Base-by-base conservation (phyloP, 2,329 filamentous ascomycete genomes). In the Gnomoniopsis smithogilvyi region DNA sequence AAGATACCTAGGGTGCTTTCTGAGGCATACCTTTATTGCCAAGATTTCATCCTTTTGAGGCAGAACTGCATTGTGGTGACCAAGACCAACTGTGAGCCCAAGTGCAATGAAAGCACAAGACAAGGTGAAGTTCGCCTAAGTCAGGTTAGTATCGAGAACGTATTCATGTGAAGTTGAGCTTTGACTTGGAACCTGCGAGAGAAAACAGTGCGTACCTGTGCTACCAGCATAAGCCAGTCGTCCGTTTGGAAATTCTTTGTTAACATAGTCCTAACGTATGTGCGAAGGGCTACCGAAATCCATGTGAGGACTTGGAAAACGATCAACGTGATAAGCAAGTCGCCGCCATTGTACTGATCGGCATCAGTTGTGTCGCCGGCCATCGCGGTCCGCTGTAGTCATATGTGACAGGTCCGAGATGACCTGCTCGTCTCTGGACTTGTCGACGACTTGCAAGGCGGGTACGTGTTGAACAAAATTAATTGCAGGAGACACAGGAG, bases 141-240 rank as follows among this genome's bases (percentile, higher is more conserved):
- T 52, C 54, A 19, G 45, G 49, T 59, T 19, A 62, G 41, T n/a
- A 46, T 17, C 15, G 33, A 19, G 15, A 33, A 21, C 14, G 11
- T 34, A 8, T 15, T 54, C 56, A 11, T 11, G 49, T 56, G 21
- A 64, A 48, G 21, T n/a, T n/a, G n/a, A n/a, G n/a, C n/a, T n/a
- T n/a, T n/a, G n/a, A n/a, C n/a, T n/a, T n/a, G n/a, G n/a, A n/a
- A 12, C 54, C 46, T 12, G 4, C 15, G 30, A 14, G 14, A 33
- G n/a, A n/a, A n/a, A n/a, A n/a, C n/a, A 6, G 21, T 17, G 59
- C 72, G 8, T 68, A 81, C 78, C 71, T 80, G 79, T 33, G 76
- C 74, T 59, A 76, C 64, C 47, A 82, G 62, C 79, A 83, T 82
- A 62, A 82, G 70, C 78, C 80, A 82, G 70, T 83, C 80, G 67